Evolutionary conservation across 2,329 filamentous ascomycete species (phyloP), one percentile per base, ranked within the genome.

Genomic region (Aureobasidium musti): DNA sequence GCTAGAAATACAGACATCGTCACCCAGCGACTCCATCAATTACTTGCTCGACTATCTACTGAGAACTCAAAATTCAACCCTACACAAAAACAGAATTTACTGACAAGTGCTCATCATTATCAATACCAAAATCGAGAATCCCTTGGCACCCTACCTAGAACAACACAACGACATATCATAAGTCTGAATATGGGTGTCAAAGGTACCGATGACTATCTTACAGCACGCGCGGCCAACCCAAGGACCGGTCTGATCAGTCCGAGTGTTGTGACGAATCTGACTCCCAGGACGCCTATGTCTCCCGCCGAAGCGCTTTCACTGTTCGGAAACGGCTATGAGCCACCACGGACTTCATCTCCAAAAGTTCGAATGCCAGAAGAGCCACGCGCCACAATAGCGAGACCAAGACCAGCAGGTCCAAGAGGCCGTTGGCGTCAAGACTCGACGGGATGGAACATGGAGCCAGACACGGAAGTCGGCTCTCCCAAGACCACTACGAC

Each of bases 191-290:
- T 73, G 69, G 73, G 74, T 10, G 73, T 77, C 69, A 75, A 72
- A 65, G 73, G 75, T 33, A 76, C 73, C 56, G 75, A 75, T 65
- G 75, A 77, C 68, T 77, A 77, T 66, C 67, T 77, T 49, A 77
- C 75, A 21, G 75, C 73, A 33, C 69, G 75, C 60, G 73, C 69
- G 23, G 74, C 75, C 3, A 77, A 77, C 50, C 75, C 75, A 11
- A 63, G 71, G 21, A 77, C 75, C 17, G 75, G 75, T 7, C 64
- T 75, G 5, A 73, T 77, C 49, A 76, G 73, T 26, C 75, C 75
- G 17, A 75, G 73, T 50, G 66, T 74, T 19, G 67, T 63, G 11
- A 69, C 70, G 7, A 71, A 68, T 3, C 39, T 67, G 19, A 66
- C 65, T 45, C 68, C 70, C 11, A 68, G 69, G 21, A 72, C 72